Conservation (phyloP, 345 rosid genomes). For the Lepidium aucheri region DNA sequence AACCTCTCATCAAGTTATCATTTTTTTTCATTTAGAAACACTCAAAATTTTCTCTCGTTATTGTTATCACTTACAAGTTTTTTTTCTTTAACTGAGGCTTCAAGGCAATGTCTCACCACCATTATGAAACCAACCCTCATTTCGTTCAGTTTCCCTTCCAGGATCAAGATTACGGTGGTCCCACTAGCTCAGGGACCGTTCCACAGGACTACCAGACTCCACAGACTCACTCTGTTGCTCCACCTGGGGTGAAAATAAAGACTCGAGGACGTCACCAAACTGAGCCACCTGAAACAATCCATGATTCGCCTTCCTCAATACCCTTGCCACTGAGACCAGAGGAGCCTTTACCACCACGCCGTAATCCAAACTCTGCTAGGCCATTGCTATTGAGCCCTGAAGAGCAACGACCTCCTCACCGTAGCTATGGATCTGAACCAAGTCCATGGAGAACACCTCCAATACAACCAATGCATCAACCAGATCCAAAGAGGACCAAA, state of each 20-base stretch:
- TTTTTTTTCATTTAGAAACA: slow-evolving; percentile 21
- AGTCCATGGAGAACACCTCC: slow-evolving; percentile 17
- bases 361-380: slow-evolving; percentile 11
- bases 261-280: slow-evolving; percentile 22
- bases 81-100: neutral
- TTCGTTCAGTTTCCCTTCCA: slow-evolving; percentile 25
- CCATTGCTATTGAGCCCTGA: slow-evolving; percentile 8
- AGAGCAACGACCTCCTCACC: slow-evolving; percentile 1
- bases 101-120: slow-evolving; percentile 42
- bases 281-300: slow-evolving; percentile 8
- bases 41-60: slow-evolving; percentile 13
- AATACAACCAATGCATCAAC: slow-evolving; percentile 13
- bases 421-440: slow-evolving; percentile 9
- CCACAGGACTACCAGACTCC: slow-evolving; percentile 16
- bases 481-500: slow-evolving; percentile 26
- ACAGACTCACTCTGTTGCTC: slow-evolving; percentile 5
- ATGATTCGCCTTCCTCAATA: slow-evolving; percentile 22
- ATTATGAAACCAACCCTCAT: slow-evolving; percentile 58
- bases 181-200: slow-evolving; percentile 13
- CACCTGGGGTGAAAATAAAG: slow-evolving; percentile 12
- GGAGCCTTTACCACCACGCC: slow-evolving; percentile 18
- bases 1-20: slow-evolving; percentile 56
- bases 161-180: slow-evolving; percentile 25
- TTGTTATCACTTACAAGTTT: slow-evolving; percentile 3
- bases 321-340: slow-evolving; percentile 28